A percentile compares a stretch with the other conserved stretches of the same genome.
Evolutionary conservation across 352 stramenopile genomes (phyloP).

Genomic region (Phytophthora colocasiae): DNA sequence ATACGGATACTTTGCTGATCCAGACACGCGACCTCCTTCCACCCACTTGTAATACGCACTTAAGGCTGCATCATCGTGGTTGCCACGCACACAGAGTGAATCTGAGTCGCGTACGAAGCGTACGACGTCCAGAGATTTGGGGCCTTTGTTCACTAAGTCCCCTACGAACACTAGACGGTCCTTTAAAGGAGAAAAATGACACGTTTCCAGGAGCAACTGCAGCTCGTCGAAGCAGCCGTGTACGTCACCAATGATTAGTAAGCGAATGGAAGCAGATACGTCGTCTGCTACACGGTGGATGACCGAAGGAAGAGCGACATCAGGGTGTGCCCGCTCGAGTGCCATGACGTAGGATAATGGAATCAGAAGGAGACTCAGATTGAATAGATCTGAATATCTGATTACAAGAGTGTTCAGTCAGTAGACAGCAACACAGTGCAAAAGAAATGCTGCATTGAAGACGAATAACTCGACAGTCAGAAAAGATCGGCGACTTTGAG

Average conservation of each 20-base stretch:
- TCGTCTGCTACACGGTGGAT: constrained; percentile 53
- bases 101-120: constrained; percentile 66
- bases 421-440: background rate
- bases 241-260: constrained; percentile 92
- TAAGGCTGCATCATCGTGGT: constrained; percentile 84
- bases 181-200: constrained; percentile 43
- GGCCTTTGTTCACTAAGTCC: constrained; percentile 95
- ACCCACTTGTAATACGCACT: constrained; percentile 65
- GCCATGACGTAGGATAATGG: constrained; percentile 10
- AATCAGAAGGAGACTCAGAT: constrained; percentile 10
- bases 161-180: constrained; percentile 91
- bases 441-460: constrained; percentile 7
- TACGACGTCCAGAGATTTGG: constrained; percentile 80
- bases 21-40: constrained; percentile 10
- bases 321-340: constrained; percentile 45
- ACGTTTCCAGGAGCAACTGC: constrained; percentile 55
- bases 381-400: no score
- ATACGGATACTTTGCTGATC: constrained; percentile 69
- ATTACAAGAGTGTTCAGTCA: no score
- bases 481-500: constrained; percentile 5
- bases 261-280: constrained; percentile 39
- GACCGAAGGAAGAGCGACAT: constrained; percentile 55
- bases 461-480: background rate
- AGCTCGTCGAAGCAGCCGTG: constrained; percentile 93
- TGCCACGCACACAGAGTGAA: constrained; percentile 75